Conservation (phyloP, 2,329 filamentous ascomycete species). For the Fusarium paranaense region DNA sequence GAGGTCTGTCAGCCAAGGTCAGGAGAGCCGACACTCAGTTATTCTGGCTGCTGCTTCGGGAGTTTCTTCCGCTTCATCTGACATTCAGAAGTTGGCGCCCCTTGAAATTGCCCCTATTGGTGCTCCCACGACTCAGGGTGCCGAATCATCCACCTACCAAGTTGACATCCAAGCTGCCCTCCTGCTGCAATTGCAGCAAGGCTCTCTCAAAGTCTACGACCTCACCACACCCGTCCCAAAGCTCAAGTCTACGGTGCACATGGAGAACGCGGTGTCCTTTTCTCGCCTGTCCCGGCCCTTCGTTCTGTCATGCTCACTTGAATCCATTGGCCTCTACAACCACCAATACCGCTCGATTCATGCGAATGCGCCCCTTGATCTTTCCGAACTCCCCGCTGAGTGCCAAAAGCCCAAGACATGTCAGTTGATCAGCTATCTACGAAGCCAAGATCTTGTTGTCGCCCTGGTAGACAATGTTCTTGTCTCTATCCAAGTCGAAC, state of each 20-base stretch:
- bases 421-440: constrained; percentile 70
- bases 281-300: constrained; percentile 75
- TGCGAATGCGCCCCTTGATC: constrained; percentile 58
- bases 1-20: constrained; percentile 47
- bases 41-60: constrained; percentile 49
- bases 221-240: constrained; percentile 72
- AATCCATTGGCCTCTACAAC: constrained; percentile 73
- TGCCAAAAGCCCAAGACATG: constrained; percentile 51
- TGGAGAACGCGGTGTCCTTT: constrained; percentile 69
- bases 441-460: constrained; percentile 74
- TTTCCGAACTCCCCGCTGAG: constrained; percentile 55
- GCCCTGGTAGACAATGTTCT: constrained; percentile 73
- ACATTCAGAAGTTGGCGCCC: constrained; percentile 52
- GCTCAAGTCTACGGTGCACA: constrained; percentile 64
- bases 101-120: constrained; percentile 55
- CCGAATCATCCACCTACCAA: constrained; percentile 55
- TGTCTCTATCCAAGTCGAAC: constrained; percentile 76
- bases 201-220: constrained; percentile 70
- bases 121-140: constrained; percentile 31
- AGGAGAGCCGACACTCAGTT: constrained; percentile 47
- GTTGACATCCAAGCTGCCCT: constrained; percentile 73
- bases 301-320: constrained; percentile 69
- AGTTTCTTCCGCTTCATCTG: constrained; percentile 37
- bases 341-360: constrained; percentile 74
- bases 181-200: constrained; percentile 69